Evolutionary conservation across 768 basidiomycete species (phyloP).

Genomic region (Crucibulum laeve): DNA sequence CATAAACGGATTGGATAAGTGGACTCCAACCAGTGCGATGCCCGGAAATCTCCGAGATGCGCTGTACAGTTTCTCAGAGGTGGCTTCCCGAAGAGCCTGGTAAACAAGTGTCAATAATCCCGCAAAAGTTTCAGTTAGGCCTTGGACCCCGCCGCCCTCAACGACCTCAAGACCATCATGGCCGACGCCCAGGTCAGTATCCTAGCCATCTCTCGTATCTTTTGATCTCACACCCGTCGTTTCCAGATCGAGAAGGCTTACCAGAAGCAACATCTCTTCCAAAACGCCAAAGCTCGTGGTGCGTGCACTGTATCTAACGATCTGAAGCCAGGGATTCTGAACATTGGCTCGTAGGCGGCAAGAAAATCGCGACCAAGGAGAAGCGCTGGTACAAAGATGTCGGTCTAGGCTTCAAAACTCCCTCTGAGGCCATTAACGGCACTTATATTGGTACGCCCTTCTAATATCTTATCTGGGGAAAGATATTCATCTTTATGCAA

Average conservation of each 20-base stretch:
- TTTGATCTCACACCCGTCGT: conserved; percentile 7
- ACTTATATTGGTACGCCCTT: conserved; percentile 84
- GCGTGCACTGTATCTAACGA: conserved; percentile 27
- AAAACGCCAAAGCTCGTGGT: conserved; percentile 94
- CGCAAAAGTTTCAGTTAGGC: conserved; percentile 27
- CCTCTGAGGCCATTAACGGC: conserved; percentile 90
- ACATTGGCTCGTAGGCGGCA: conserved; percentile 51
- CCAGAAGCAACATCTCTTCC: conserved; percentile 98
- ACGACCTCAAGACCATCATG: conserved; percentile 49
- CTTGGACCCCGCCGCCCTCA: conserved; percentile 21
- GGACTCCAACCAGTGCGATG: conserved; percentile 7
- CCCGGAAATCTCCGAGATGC: conserved; percentile 26
- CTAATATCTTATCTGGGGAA: neutral
- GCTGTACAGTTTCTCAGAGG: conserved; percentile 38
- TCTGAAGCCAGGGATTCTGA: conserved; percentile 3
- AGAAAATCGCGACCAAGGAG: conserved; percentile 91
- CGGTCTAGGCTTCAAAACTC: conserved; percentile 95
- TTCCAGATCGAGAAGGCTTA: conserved; percentile 90
- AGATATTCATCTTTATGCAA: neutral
- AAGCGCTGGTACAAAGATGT: conserved; percentile 99
- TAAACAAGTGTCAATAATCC: conserved; percentile 40
- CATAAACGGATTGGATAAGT: no score
- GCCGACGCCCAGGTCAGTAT: conserved; percentile 50
- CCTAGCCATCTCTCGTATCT: neutral
- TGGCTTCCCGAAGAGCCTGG: conserved; percentile 27